Percentiles rank a stretch among this genome's conserved stretches.
Conservation (phyloP, 306 rosid species). For the Luffa acutangula region DNA sequence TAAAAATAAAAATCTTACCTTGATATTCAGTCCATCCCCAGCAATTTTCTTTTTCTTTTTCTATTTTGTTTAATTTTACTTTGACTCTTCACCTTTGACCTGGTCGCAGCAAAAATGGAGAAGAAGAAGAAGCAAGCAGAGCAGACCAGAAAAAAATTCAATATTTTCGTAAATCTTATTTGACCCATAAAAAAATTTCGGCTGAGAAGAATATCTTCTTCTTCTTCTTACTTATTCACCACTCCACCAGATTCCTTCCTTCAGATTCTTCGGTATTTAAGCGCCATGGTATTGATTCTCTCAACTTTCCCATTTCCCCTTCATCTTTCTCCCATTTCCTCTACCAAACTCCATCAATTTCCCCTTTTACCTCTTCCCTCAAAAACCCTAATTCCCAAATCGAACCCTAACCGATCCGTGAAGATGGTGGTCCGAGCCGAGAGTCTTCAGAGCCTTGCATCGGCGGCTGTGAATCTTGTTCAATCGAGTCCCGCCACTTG, state of each 20-base stretch:
- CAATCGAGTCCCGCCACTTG: slow-evolving; percentile 83
- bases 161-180: background rate
- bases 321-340: slow-evolving; percentile 16
- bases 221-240: background rate
- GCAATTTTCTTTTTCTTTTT: too few relatives aligned
- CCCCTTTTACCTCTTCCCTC: slow-evolving; percentile 1
- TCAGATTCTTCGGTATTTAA: background rate
- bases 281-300: background rate
- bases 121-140: background rate
- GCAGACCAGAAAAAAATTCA: background rate
- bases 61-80: too few relatives aligned
- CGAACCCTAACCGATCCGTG: background rate
- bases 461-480: slow-evolving; percentile 40
- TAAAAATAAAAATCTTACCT: too few relatives aligned
- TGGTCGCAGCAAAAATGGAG: background rate
- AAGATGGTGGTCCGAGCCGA: slow-evolving; percentile 24
- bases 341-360: slow-evolving; percentile 12
- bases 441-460: slow-evolving; percentile 32
- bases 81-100: background rate
- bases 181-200: background rate
- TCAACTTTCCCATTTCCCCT: slow-evolving; percentile 15
- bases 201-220: background rate
- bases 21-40: too few relatives aligned
- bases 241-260: background rate
- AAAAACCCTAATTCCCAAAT: slow-evolving; percentile 5